Evolutionary conservation across 768 basidiomycete species (phyloP).

Genomic region (Rhodotorula babjevae): DNA sequence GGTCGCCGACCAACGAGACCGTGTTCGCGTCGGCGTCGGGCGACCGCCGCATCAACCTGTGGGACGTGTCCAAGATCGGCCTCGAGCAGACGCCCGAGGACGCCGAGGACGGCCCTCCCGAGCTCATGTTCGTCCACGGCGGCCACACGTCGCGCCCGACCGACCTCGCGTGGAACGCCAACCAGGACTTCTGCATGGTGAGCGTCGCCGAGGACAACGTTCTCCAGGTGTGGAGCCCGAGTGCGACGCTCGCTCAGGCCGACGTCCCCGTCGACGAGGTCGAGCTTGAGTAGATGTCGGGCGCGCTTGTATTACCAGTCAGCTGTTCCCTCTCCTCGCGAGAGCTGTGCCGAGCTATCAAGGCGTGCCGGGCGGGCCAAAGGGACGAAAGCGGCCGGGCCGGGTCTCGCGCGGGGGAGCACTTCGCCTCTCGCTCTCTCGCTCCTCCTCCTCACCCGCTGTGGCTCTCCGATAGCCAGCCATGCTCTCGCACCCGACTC

Average conservation of each 20-base stretch:
- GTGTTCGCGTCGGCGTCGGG: slow-evolving; percentile 92
- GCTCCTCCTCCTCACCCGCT: too few species aligned
- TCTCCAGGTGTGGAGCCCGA: slow-evolving; percentile 95
- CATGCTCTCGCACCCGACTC: not conserved
- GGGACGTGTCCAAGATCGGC: slow-evolving; percentile 88
- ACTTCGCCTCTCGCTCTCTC: not conserved
- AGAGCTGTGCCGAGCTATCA: too few species aligned
- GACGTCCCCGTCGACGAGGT: slow-evolving; percentile 25
- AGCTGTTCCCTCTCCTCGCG: too few species aligned
- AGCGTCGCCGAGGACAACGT: slow-evolving; percentile 88
- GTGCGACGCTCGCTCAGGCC: slow-evolving; percentile 44
- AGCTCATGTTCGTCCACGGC: slow-evolving; percentile 91
- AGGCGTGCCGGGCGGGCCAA: too few species aligned
- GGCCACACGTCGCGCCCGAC: slow-evolving; percentile 64
- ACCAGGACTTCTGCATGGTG: slow-evolving; percentile 41
- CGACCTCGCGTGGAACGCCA: slow-evolving; percentile 92
- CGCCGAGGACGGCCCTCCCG: slow-evolving; percentile 95
- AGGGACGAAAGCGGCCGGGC: too few species aligned
- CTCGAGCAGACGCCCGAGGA: slow-evolving; percentile 96
- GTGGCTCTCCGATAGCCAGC: not conserved
- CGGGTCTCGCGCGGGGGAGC: too few species aligned
- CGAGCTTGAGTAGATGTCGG: slow-evolving; percentile 28
- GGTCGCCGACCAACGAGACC: slow-evolving; percentile 89
- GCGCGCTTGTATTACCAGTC: not conserved
- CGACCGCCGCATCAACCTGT: slow-evolving; percentile 87